Base-by-base conservation (phyloP, 805 yeast species). In the Wickerhamiella spandovensis region DNA sequence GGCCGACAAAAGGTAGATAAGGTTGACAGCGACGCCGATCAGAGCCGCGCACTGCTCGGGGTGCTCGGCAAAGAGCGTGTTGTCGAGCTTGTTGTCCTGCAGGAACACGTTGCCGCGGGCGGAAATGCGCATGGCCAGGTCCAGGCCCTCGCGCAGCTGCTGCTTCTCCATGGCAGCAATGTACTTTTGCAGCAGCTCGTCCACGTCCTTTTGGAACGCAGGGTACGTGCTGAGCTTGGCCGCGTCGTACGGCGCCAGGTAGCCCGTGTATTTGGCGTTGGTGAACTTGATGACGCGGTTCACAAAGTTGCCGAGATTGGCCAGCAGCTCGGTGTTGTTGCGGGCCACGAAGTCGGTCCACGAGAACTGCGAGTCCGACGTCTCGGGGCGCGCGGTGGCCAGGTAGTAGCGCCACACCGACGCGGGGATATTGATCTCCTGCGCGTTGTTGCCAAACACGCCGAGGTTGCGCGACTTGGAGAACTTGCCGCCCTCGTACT, bases 321-420 rank as follows among this genome's bases (percentile, higher is more conserved):
- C 96, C 67, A 92, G 75, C 63, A 92, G 73, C 71, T 92, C 98
- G 56, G 84, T 78, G 72, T 92, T 92, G 68, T 92, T 92, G 68
- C 88, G 84, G 46, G 94, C 76, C 57, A 87, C 97, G 69, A 90
- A 90, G 65, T 92, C 97, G 51, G 76, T 77, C 99, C 99, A 92
- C 3, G 97, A 88, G 70, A 92, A 92, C 65, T 90, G 96, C 22
- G 98, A 82, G 68, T 92, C 99, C 46, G 94, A 81, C 43, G 88
- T 74, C 73, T 92, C 99, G 30, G 99, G 99, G 67, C 99, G 80
- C 32, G 89, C 79, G 44, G 88, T 77, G 3, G 95, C 83, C 65
- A 92, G 75, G 68, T 92, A 92, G 69, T 90, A 92, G 75, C 99
- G 81, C 98, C 98, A 92, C 41, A 92, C 97, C 43, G 95, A 83